These are phyloP conservation scores for Naganishia onofrii DNA, from an alignment of 768 basidiomycete species.

Conservation along the genomic window DNA sequence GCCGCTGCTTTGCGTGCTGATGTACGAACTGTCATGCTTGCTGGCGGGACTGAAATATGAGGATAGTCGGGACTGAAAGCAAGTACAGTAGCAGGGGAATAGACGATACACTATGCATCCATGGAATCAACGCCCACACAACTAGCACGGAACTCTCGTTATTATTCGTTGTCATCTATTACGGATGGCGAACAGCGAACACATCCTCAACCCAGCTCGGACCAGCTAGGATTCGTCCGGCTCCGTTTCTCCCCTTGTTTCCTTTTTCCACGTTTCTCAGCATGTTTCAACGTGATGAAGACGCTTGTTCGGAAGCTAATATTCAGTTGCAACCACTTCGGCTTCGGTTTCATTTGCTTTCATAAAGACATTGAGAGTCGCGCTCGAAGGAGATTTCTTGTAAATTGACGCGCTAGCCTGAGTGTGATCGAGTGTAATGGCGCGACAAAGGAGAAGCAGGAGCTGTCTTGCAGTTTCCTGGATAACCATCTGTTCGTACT, in stretches of 20 bases:
- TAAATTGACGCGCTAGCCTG: not conserved
- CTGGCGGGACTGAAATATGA: not conserved
- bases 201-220: too few species aligned
- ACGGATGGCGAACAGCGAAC: too few species aligned
- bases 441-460: not conserved
- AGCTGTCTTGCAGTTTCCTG: too few species aligned
- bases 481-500: too few species aligned
- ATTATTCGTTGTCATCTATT: too few species aligned
- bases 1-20: constrained; percentile 4
- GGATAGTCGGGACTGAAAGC: not conserved
- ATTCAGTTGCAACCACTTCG: constrained; percentile 1
- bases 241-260: not conserved
- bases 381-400: too few species aligned
- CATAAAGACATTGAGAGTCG: too few species aligned
- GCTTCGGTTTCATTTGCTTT: too few species aligned
- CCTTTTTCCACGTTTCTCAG: not conserved
- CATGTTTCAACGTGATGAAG: not conserved
- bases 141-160: too few species aligned
- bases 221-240: constrained; percentile 28
- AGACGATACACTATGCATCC: too few species aligned
- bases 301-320: not conserved
- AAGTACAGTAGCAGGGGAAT: not conserved
- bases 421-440: not conserved
- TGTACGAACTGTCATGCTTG: constrained; percentile 4
- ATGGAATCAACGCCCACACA: too few species aligned